A percentile compares a stretch with the other conserved stretches of the same genome.
Evolutionary conservation across 2,329 filamentous ascomycete species (phyloP).

Genomic region (Aspergillus clavatus): DNA sequence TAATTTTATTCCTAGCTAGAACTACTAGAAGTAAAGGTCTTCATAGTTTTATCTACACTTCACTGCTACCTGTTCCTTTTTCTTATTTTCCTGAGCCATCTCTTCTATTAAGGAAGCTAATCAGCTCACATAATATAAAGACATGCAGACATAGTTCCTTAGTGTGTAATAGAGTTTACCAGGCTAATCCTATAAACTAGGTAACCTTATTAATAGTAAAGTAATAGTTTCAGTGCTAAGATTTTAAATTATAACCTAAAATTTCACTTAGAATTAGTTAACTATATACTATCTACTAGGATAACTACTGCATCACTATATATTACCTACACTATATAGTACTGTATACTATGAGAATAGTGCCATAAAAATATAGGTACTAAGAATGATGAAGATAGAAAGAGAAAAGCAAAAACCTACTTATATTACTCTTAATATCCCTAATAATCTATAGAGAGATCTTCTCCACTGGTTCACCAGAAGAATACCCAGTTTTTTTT

Average conservation of each 20-base stretch:
- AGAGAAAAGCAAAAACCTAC: background rate
- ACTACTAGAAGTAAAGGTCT: background rate
- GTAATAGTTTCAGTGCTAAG: background rate
- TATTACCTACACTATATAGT: background rate
- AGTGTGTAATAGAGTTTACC: background rate
- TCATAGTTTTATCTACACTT: background rate
- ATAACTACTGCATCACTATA: background rate
- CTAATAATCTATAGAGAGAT: background rate
- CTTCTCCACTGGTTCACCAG: background rate
- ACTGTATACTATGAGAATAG: background rate
- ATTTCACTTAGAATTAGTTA: background rate
- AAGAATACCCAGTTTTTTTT: background rate
- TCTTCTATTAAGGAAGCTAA: background rate
- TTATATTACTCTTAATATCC: background rate
- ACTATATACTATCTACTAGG: background rate
- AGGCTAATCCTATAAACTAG: background rate
- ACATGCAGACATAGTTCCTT: background rate
- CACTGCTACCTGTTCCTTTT: background rate
- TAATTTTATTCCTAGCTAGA: background rate
- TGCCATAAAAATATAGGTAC: background rate
- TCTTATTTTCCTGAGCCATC: background rate
- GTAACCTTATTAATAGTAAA: background rate
- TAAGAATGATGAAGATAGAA: background rate
- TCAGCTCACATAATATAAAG: background rate
- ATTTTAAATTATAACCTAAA: background rate